Base-by-base conservation (phyloP, 768 basidiomycete species). In the Amanita brunnescens region DNA sequence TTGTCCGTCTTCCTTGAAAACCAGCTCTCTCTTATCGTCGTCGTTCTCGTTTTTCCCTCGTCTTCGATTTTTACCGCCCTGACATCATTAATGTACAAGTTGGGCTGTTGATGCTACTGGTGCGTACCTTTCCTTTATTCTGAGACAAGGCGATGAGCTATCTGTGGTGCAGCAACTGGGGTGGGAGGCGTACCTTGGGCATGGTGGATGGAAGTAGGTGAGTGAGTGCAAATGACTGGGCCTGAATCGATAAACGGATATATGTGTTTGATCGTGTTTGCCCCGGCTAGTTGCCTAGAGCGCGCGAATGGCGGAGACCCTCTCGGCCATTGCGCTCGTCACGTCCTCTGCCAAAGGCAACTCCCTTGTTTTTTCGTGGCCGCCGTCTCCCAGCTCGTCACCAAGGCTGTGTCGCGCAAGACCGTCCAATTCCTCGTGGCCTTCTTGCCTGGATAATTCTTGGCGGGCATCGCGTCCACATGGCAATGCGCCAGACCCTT, bases 31-130 rank as follows among this genome's bases (percentile, higher is more conserved):
- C 78, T 97, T 98, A 74, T 96, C 91, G 61, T 91, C 89, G 51
- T 98, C 96, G 72, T 95, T 96, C 75, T 99, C 95, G 72, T 97
- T 98, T 82, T 99, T 99, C 78, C 96, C 96, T 73, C 96, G 80
- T 80, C 96, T 81, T 72, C 95, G 82, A 75, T 98, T 99, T 79
- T 99, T 98, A 56, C 95, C 96, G 67, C 95, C 95, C 94, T 99
- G 35, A 34, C 29, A 34, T 20, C 2, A 20, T 24, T 43, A 29
- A 40, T 18, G 10, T 40, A 12, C 46, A 6, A 26, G 9, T 26
- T 48, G 44, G 39, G 20, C 37, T 46, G 46, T 23, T 14, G 47
- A 51, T 47, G 16, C 8, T 43, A 2, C 20, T 18, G 18, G 21
- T 23, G 42, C 67, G 49, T 51, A 85, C 83, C 77, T 85, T 85